Evolutionary conservation across 257 asterid genomes (phyloP).

Genomic region (Solanum virginianum): DNA sequence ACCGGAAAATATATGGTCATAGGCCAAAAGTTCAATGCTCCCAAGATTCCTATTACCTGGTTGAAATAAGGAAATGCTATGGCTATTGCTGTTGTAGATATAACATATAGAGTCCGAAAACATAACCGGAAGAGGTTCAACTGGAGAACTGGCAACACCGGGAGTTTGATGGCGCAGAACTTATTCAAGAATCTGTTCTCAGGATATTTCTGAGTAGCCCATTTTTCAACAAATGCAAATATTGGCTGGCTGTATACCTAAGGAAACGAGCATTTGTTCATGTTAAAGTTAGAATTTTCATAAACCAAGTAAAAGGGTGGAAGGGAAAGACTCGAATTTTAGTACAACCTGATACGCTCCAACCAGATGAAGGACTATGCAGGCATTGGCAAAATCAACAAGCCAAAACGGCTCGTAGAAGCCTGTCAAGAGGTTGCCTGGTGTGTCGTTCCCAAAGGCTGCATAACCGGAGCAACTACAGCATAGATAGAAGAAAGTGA

Average conservation of each 20-base stretch:
- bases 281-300: background rate
- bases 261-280: background rate
- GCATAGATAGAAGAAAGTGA: slow-evolving; percentile 44
- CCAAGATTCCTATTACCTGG: slow-evolving; percentile 48
- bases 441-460: slow-evolving; percentile 51
- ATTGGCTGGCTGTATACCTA: slow-evolving; percentile 64
- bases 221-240: slow-evolving; percentile 35
- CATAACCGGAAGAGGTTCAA: slow-evolving; percentile 45
- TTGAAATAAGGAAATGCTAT: slow-evolving; percentile 57
- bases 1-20: slow-evolving; percentile 55
- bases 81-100: slow-evolving; percentile 40
- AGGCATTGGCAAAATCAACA: slow-evolving; percentile 53
- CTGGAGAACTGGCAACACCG: slow-evolving; percentile 26
- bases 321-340: background rate
- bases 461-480: slow-evolving; percentile 70
- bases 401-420: slow-evolving; percentile 76
- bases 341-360: slow-evolving; percentile 53
- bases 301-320: background rate
- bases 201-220: slow-evolving; percentile 20
- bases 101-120: slow-evolving; percentile 51
- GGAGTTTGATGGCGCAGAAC: slow-evolving; percentile 28
- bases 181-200: slow-evolving; percentile 20
- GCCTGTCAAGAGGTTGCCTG: slow-evolving; percentile 69
- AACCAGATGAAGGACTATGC: slow-evolving; percentile 45
- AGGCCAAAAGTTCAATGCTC: slow-evolving; percentile 65